Evolutionary conservation across 352 stramenopile species (phyloP).

Genomic region (Pythium dissimile): DNA sequence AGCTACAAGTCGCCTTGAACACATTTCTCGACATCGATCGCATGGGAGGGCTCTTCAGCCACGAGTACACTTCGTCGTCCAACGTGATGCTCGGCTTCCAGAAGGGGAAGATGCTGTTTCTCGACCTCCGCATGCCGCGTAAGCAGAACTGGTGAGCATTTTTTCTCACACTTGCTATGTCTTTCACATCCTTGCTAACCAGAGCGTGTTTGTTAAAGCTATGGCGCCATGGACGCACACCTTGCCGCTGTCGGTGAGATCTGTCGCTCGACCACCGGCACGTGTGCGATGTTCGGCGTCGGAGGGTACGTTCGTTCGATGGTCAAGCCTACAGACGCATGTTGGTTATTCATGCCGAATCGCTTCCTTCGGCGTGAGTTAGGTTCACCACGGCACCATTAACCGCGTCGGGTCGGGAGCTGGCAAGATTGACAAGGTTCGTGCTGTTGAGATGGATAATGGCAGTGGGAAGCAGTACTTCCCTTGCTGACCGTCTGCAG

Average conservation of each 20-base stretch:
- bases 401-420: background rate
- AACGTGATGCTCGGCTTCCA: conserved; percentile 70
- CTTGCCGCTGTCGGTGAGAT: conserved; percentile 53
- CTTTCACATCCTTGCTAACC: too few species aligned
- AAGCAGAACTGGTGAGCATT: conserved; percentile 40
- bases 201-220: conserved; percentile 27
- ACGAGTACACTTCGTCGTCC: conserved; percentile 58
- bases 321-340: too few species aligned
- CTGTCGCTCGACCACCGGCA: conserved; percentile 39
- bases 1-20: conserved; percentile 18
- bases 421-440: conserved; percentile 3
- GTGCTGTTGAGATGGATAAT: background rate
- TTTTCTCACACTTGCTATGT: background rate
- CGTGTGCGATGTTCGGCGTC: conserved; percentile 57
- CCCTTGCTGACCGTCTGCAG: too few species aligned
- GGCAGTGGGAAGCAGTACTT: too few species aligned
- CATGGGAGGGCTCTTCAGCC: conserved; percentile 62
- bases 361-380: background rate
- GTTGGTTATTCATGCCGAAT: background rate
- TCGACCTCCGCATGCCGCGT: conserved; percentile 63
- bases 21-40: conserved; percentile 14
- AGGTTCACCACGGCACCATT: conserved; percentile 21
- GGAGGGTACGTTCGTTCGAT: conserved; percentile 46
- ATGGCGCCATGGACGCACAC: conserved; percentile 43
- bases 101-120: conserved; percentile 46